These are phyloP conservation scores for Myxozyma mucilagina DNA, from an alignment of 805 yeast species.

Conservation along the genomic window DNA sequence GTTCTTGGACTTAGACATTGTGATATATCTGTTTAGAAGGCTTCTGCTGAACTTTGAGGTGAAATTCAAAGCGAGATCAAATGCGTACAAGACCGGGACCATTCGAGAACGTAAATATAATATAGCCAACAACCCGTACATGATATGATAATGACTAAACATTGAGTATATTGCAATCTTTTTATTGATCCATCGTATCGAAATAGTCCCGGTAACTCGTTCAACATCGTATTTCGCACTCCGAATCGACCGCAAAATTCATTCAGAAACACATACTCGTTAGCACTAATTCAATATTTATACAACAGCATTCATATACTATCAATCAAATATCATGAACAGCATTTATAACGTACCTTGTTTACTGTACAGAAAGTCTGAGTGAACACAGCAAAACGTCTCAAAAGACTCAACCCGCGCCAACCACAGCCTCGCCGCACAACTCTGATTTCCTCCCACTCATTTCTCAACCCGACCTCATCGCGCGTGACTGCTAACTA, in stretches of 20 bases:
- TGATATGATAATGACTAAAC: no score
- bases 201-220: not conserved
- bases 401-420: not conserved
- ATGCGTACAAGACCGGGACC: no score
- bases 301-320: not conserved
- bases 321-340: not conserved
- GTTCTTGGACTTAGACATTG: conserved; percentile 98
- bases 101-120: no score
- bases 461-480: not conserved
- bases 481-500: conserved; percentile 3
- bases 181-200: not conserved
- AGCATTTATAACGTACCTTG: not conserved
- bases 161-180: no score
- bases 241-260: not conserved
- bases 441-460: not conserved
- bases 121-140: no score
- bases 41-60: not conserved
- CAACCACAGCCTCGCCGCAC: not conserved
- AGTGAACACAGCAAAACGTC: not conserved
- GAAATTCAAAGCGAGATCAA: not conserved
- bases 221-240: not conserved
- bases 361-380: conserved; percentile 1
- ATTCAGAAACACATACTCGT: not conserved
- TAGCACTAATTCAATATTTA: not conserved
- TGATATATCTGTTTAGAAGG: not conserved